phyloP scores from a whole-genome alignment of 805 yeast species.

The Yamadazyma akitaensis region DNA sequence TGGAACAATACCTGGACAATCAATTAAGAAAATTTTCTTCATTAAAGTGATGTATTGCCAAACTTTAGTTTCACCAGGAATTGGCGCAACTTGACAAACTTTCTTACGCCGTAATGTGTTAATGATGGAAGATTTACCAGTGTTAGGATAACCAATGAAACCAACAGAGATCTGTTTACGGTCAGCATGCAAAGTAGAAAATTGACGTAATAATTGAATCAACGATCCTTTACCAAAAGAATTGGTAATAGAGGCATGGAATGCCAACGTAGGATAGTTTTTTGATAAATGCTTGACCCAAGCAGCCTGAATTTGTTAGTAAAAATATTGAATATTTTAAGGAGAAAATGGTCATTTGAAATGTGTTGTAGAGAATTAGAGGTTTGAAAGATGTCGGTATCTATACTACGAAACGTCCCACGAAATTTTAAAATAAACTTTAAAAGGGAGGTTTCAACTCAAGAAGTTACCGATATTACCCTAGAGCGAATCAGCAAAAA shows the following conservation, averaged over 20 bases:
- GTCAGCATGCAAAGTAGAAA: conserved; percentile 84
- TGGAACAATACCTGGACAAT: conserved; percentile 99
- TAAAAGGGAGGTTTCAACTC: conserved; percentile 64
- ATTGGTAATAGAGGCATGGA: conserved; percentile 96
- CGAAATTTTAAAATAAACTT: background rate
- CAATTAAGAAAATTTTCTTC: conserved; percentile 93
- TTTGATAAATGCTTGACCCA: conserved; percentile 96
- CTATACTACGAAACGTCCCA: conserved; percentile 80
- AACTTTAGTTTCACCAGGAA: conserved; percentile 98
- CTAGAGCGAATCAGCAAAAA: conserved; percentile 41
- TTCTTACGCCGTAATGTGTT: conserved; percentile 92
- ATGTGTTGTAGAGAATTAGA: background rate
- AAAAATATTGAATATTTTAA: conserved; percentile 1
- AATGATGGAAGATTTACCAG: conserved; percentile 96
- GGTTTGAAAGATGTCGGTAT: conserved; percentile 56
- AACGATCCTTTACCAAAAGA: conserved; percentile 97
- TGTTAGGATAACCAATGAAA: conserved; percentile 94
- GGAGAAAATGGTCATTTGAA: background rate
- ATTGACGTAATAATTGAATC: conserved; percentile 90
- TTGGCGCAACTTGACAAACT: conserved; percentile 96
- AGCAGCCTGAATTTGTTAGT: conserved; percentile 69
- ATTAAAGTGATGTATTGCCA: conserved; percentile 98
- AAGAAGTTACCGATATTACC: conserved; percentile 57
- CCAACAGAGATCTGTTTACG: conserved; percentile 97
- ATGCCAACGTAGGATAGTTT: conserved; percentile 90